These are phyloP conservation scores for Barnettozyma californica DNA, from an alignment of 805 yeast species.

Conservation along the genomic window DNA sequence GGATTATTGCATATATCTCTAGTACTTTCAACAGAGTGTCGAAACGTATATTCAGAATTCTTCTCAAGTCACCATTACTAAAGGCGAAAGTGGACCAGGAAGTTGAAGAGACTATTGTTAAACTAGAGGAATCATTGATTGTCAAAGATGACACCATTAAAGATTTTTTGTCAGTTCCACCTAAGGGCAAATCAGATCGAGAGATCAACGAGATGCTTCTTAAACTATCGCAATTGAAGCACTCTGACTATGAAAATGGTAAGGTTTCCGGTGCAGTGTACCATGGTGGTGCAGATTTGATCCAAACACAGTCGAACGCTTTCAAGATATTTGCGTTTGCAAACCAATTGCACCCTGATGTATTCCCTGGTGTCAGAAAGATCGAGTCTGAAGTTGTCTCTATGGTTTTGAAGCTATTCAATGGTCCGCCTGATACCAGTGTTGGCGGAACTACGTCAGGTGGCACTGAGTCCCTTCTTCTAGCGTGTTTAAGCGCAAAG, in stretches of 20 bases:
- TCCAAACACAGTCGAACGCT: constrained; percentile 70
- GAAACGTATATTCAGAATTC: constrained; percentile 22
- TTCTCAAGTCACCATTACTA: constrained; percentile 47
- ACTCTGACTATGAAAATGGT: constrained; percentile 80
- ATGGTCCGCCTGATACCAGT: constrained; percentile 61
- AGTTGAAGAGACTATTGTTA: constrained; percentile 39
- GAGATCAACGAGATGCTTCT: constrained; percentile 49
- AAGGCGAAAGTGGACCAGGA: constrained; percentile 56
- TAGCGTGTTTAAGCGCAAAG: constrained; percentile 86
- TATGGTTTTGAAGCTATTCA: constrained; percentile 77
- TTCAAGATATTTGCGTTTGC: constrained; percentile 77
- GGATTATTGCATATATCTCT: neutral
- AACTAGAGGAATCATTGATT: constrained; percentile 55
- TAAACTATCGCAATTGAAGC: constrained; percentile 44
- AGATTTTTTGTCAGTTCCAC: constrained; percentile 52
- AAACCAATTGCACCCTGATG: constrained; percentile 95
- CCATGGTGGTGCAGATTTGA: constrained; percentile 84
- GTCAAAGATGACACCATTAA: constrained; percentile 42
- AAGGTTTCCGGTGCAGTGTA: constrained; percentile 92
- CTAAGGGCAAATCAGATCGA: constrained; percentile 45
- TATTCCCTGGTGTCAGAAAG: constrained; percentile 91
- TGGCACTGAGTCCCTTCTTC: constrained; percentile 87
- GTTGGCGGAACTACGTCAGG: constrained; percentile 89
- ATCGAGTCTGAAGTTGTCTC: constrained; percentile 95
- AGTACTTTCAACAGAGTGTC: neutral